These are phyloP conservation scores for Macroventuria anomochaeta DNA, from an alignment of 2,329 filamentous ascomycete genomes.

Conservation along the genomic window DNA sequence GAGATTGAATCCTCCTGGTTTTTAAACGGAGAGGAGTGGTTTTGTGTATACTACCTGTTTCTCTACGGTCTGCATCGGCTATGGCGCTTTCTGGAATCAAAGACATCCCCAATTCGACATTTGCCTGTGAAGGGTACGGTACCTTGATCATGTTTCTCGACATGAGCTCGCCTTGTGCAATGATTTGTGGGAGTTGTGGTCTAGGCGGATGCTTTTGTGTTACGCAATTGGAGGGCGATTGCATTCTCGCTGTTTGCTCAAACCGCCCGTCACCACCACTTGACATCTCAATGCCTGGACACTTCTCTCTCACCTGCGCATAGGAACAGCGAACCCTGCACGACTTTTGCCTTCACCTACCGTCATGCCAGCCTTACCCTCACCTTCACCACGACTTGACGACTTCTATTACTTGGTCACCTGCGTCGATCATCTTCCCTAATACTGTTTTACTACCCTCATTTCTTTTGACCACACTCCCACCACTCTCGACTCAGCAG, in stretches of 20 bases:
- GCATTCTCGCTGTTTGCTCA: not conserved
- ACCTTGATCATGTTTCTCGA: not conserved
- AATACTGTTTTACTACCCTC: not conserved
- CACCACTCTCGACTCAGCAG: no score
- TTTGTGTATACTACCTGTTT: constrained; percentile 38
- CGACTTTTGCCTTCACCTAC: constrained; percentile 2
- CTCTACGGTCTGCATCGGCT: constrained; percentile 27
- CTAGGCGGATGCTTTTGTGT: not conserved
- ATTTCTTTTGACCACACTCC: not conserved
- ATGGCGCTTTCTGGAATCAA: constrained; percentile 21
- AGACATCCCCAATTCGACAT: constrained; percentile 2
- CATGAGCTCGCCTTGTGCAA: not conserved
- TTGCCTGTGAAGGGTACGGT: not conserved
- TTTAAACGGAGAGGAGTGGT: constrained; percentile 56
- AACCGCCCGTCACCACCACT: not conserved
- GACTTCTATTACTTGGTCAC: not conserved
- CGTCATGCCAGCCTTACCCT: not conserved
- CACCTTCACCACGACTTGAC: constrained; percentile 12
- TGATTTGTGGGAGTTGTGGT: not conserved
- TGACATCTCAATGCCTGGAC: not conserved
- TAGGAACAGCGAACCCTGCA: not conserved
- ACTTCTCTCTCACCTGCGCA: constrained; percentile 1
- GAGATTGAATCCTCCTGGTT: constrained; percentile 91
- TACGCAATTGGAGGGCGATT: not conserved
- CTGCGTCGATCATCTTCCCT: not conserved